Evolutionary conservation across 495 filamentous ascomycete species (phyloP).

Genomic region (Antarctomyces pellizariae): DNA sequence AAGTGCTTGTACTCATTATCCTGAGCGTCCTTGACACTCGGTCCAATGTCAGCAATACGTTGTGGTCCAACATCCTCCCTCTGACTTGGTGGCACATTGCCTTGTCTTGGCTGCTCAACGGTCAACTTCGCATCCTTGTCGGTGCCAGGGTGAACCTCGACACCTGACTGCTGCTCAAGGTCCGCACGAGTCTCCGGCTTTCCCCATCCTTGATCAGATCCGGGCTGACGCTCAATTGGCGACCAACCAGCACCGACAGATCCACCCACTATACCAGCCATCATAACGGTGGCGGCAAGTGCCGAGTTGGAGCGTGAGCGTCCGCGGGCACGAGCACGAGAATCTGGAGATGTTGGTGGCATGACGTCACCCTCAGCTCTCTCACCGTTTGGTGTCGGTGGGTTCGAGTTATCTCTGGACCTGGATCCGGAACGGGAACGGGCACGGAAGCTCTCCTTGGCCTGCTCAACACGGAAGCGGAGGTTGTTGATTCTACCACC

Average conservation of each 20-base stretch:
- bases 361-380: slow-evolving; percentile 20
- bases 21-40: too few species aligned
- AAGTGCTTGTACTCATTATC: too few species aligned
- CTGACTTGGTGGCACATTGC: slow-evolving; percentile 33
- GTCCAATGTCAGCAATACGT: too few species aligned
- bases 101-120: slow-evolving; percentile 19
- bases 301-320: slow-evolving; percentile 76
- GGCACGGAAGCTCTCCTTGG: slow-evolving; percentile 45
- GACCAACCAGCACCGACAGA: slow-evolving; percentile 75
- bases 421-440: slow-evolving; percentile 51
- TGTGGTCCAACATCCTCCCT: slow-evolving; percentile 12
- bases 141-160: slow-evolving; percentile 9
- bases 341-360: slow-evolving; percentile 41
- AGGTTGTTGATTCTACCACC: slow-evolving; percentile 77
- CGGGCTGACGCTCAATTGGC: slow-evolving; percentile 40
- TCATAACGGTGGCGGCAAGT: slow-evolving; percentile 60
- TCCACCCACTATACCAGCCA: slow-evolving; percentile 74
- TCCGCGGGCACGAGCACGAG: slow-evolving; percentile 36
- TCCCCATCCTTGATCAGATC: slow-evolving; percentile 28
- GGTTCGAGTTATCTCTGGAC: slow-evolving; percentile 45
- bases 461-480: slow-evolving; percentile 63
- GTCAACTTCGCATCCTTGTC: slow-evolving; percentile 27
- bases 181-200: slow-evolving; percentile 32
- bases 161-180: slow-evolving; percentile 4
- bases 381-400: slow-evolving; percentile 44